These are phyloP conservation scores for Trichoderma pleuroti DNA, from an alignment of 2,329 filamentous ascomycete genomes.

Conservation along the genomic window DNA sequence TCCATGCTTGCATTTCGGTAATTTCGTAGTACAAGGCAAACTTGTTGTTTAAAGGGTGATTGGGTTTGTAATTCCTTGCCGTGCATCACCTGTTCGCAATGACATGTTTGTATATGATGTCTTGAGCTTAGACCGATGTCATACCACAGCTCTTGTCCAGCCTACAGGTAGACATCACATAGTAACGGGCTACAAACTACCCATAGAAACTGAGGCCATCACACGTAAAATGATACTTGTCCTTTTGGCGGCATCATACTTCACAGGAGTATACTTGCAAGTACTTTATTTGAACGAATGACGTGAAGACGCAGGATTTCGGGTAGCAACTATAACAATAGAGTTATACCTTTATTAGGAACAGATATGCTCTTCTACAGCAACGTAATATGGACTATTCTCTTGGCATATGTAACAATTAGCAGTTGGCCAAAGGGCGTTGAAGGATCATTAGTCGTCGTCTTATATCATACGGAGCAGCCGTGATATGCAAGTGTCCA, in stretches of 20 bases:
- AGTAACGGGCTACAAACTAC: not conserved
- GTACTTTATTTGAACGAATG: not conserved
- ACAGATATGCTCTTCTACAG: not conserved
- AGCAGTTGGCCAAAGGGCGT: not conserved
- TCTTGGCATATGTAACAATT: not conserved
- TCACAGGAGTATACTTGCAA: not conserved
- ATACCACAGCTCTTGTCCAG: not conserved
- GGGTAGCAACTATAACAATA: not conserved
- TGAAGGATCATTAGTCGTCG: not conserved
- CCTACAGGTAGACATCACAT: not conserved
- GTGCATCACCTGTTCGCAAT: not conserved
- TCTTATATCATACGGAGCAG: not conserved
- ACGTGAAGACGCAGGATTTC: not conserved
- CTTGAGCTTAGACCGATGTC: not conserved
- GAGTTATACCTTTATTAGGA: not conserved
- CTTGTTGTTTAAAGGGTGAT: not conserved
- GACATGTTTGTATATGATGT: not conserved
- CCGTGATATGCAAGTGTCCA: not conserved
- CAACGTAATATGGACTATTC: not conserved
- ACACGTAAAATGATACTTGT: not conserved
- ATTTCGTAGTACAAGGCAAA: not conserved
- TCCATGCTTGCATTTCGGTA: not conserved
- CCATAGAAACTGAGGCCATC: rapidly evolving
- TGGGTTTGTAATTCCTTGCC: too few species aligned
- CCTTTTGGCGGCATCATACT: not conserved